These are phyloP conservation scores for Rutstroemia sp. DNA, from an alignment of 2,329 filamentous ascomycete species.

Conservation along the genomic window DNA sequence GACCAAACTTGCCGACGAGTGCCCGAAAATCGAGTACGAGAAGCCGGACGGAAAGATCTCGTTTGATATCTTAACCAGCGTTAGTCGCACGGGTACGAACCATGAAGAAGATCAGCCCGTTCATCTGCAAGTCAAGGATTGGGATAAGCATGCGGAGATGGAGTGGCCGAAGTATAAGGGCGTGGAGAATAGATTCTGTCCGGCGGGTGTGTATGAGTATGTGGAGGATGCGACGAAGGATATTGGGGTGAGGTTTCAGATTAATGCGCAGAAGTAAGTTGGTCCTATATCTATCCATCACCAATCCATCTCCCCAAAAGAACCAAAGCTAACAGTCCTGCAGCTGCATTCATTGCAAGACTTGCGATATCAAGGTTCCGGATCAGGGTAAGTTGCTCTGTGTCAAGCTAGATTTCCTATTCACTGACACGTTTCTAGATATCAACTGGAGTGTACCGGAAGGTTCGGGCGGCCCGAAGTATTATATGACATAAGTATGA, in stretches of 20 bases:
- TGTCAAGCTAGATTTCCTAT: background rate
- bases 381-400: constrained; percentile 45
- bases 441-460: constrained; percentile 41
- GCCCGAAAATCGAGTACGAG: constrained; percentile 86
- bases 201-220: constrained; percentile 96
- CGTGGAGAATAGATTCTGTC: constrained; percentile 93
- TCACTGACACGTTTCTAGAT: constrained; percentile 40
- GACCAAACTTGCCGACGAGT: constrained; percentile 73
- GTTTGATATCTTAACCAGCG: constrained; percentile 94
- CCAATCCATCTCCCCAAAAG: too few relatives aligned
- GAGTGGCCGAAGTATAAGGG: constrained; percentile 87
- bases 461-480: constrained; percentile 72
- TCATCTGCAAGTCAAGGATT: constrained; percentile 90
- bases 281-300: background rate
- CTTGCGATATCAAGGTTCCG: constrained; percentile 97
- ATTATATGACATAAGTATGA: constrained; percentile 50
- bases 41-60: constrained; percentile 94
- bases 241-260: constrained; percentile 89
- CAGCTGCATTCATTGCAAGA: constrained; percentile 99
- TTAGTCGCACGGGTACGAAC: constrained; percentile 92
- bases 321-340: constrained; percentile 18
- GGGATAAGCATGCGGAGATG: constrained; percentile 79
- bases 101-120: constrained; percentile 98
- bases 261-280: constrained; percentile 92
- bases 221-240: constrained; percentile 85